phyloP scores from a whole-genome alignment of 352 stramenopile genomes.

The Stephanocyclus meneghinianus region DNA sequence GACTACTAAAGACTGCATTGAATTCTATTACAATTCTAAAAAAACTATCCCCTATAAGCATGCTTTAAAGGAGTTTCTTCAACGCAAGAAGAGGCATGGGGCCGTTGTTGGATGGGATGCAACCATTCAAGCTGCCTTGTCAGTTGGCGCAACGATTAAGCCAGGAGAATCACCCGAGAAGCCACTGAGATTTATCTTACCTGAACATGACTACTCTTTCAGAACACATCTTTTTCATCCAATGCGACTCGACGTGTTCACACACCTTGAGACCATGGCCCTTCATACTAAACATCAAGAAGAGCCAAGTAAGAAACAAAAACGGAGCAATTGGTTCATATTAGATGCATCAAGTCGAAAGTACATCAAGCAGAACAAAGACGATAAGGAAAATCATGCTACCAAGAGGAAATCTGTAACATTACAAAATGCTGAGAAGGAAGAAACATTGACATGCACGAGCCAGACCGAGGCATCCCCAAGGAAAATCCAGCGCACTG shows the following conservation, averaged over 20 bases:
- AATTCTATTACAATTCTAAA: slow-evolving; percentile 98
- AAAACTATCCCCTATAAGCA: slow-evolving; percentile 96
- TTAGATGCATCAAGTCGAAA: slow-evolving; percentile 50
- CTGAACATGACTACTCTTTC: slow-evolving; percentile 65
- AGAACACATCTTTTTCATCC: slow-evolving; percentile 72
- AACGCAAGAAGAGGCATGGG: slow-evolving; percentile 72
- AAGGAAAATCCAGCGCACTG: slow-evolving; percentile 24
- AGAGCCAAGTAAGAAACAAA: slow-evolving; percentile 22
- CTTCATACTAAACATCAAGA: slow-evolving; percentile 37
- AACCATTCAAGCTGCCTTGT: slow-evolving; percentile 74
- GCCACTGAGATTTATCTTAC: slow-evolving; percentile 73
- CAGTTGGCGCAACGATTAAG: slow-evolving; percentile 70
- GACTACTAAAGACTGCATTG: slow-evolving; percentile 93
- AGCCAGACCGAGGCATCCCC: slow-evolving; percentile 2
- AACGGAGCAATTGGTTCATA: slow-evolving; percentile 57
- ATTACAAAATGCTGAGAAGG: background rate
- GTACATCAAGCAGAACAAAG: slow-evolving; percentile 49
- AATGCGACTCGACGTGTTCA: slow-evolving; percentile 66
- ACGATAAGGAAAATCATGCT: slow-evolving; percentile 42
- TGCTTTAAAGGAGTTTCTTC: slow-evolving; percentile 78
- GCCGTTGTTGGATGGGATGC: slow-evolving; percentile 75
- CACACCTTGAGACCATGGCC: slow-evolving; percentile 34
- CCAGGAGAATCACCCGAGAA: slow-evolving; percentile 63
- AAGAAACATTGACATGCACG: background rate
- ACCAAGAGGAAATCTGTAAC: slow-evolving; percentile 38